These are phyloP conservation scores for Mucor mucedo DNA, from an alignment of 371 early-diverging fungal species.

Conservation along the genomic window DNA sequence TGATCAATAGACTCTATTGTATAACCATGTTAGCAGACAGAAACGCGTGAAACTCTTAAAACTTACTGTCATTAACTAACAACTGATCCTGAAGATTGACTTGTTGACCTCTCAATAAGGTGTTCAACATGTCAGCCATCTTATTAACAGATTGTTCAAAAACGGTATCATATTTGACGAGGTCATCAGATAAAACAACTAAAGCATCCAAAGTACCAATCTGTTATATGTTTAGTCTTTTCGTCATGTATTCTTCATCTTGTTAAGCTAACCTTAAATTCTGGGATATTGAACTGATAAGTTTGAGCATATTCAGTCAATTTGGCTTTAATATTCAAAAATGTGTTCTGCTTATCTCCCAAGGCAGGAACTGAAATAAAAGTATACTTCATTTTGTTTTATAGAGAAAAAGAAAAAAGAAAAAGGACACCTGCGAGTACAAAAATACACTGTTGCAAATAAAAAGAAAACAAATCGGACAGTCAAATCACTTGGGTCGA, in stretches of 20 bases:
- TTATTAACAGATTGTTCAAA: conserved; percentile 81
- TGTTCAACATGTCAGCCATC: conserved; percentile 79
- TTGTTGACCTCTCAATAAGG: conserved; percentile 55
- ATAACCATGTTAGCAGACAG: not conserved
- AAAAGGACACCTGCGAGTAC: not conserved
- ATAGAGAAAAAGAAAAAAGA: not conserved
- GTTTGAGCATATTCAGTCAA: conserved; percentile 48
- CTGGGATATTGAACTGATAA: conserved; percentile 50
- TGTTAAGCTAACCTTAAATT: conserved; percentile 54
- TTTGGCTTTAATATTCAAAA: conserved; percentile 50
- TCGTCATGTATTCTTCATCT: not conserved
- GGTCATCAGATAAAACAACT: conserved; percentile 90
- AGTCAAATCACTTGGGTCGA: not conserved
- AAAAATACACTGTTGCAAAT: not conserved
- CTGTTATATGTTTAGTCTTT: conserved; percentile 44
- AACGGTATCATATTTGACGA: conserved; percentile 80
- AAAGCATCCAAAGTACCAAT: conserved; percentile 94
- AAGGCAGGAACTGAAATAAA: conserved; percentile 58
- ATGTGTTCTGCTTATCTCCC: conserved; percentile 53
- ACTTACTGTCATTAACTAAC: conserved; percentile 84
- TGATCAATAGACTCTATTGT: conserved; percentile 78
- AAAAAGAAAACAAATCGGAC: conserved; percentile 13
- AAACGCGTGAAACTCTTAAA: not conserved
- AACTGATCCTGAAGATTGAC: conserved; percentile 56
- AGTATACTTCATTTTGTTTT: conserved; percentile 45